Evolutionary conservation across 1,284 basidiomycete genomes (phyloP).

Genomic region (Leccinum ponderosum): DNA sequence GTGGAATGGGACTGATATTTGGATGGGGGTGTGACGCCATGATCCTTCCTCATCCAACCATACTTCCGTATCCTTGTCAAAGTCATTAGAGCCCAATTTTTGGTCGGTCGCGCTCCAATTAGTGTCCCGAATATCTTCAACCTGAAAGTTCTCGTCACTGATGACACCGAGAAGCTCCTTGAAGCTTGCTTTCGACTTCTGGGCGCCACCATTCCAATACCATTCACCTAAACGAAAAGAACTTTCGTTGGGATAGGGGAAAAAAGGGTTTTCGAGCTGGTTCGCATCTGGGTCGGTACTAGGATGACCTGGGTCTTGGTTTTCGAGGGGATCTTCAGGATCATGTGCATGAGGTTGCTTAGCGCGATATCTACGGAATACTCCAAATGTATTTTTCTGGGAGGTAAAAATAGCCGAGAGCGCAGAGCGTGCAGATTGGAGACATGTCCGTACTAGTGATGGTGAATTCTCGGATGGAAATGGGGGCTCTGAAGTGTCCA

Average conservation of each 20-base stretch:
- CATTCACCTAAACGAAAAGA: background rate
- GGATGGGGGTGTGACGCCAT: background rate
- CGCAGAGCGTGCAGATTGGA: too few species aligned
- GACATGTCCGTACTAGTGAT: too few species aligned
- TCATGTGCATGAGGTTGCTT: background rate
- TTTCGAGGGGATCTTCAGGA: background rate
- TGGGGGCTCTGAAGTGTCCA: too few species aligned
- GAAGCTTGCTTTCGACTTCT: background rate
- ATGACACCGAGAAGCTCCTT: background rate
- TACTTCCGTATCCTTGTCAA: background rate
- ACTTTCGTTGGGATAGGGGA: background rate
- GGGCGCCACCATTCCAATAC: background rate
- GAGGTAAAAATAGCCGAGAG: too few species aligned
- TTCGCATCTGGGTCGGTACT: background rate
- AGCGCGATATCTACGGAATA: background rate
- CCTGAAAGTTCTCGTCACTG: background rate
- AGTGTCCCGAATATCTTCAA: background rate
- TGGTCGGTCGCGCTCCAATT: background rate
- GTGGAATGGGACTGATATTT: background rate
- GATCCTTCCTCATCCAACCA: background rate
- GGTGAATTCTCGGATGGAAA: too few species aligned
- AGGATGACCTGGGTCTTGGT: background rate
- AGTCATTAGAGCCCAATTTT: background rate
- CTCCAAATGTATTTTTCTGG: background rate
- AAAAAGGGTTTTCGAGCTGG: background rate